Evolutionary conservation across 148 eudicot genomes (phyloP).

Genomic region (Rhododendron ovatum): DNA sequence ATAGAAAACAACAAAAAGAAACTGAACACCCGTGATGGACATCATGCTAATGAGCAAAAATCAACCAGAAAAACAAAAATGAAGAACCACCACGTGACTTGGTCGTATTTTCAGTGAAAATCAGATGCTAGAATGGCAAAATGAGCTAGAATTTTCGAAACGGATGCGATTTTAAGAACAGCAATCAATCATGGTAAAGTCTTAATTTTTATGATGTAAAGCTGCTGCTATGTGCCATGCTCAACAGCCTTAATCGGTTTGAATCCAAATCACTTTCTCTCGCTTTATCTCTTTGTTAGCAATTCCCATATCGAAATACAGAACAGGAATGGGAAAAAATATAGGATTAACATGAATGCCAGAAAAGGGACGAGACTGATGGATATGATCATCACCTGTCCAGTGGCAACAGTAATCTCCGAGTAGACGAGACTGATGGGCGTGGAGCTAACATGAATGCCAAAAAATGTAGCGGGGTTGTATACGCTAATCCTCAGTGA

Average conservation of each 20-base stretch:
- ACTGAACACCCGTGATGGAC: background rate
- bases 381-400: constrained; percentile 48
- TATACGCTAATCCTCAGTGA: constrained; percentile 60
- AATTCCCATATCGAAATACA: background rate
- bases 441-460: constrained; percentile 69
- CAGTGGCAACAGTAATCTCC: constrained; percentile 66
- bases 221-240: background rate
- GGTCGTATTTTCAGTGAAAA: background rate
- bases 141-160: background rate
- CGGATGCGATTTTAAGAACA: background rate
- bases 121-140: background rate
- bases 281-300: background rate
- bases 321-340: background rate
- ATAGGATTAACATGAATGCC: background rate
- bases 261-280: background rate
- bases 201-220: background rate
- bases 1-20: background rate
- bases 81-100: background rate
- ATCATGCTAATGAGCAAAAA: background rate
- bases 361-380: background rate
- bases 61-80: background rate
- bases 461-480: constrained; percentile 93
- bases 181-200: background rate
- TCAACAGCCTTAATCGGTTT: background rate
- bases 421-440: constrained; percentile 74